Conservation (phyloP, 2,329 filamentous ascomycete genomes). For the Epichloe aotearoae region DNA sequence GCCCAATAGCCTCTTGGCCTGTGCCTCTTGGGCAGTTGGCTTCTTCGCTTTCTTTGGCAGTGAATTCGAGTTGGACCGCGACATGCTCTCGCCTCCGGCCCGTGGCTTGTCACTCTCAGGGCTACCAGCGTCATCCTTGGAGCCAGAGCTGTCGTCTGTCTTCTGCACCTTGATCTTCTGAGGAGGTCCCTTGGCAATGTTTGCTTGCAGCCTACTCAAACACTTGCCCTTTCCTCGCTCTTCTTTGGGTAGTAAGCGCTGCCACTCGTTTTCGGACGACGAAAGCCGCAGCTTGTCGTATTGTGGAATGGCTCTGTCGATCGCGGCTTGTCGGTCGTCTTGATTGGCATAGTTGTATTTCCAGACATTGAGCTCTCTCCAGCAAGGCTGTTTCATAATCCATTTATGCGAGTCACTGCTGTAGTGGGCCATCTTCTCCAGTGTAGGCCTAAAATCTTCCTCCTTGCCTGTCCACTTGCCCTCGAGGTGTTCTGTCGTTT, state of each 20-base stretch:
- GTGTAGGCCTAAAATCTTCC: constrained; percentile 38
- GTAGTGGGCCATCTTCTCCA: constrained; percentile 46
- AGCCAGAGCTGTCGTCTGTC: constrained; percentile 31
- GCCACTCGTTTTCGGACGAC: constrained; percentile 45
- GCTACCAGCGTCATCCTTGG: constrained; percentile 24
- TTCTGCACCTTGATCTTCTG: constrained; percentile 37
- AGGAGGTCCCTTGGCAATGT: constrained; percentile 39
- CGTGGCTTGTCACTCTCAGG: constrained; percentile 17
- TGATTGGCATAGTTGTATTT: constrained; percentile 42
- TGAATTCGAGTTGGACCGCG: constrained; percentile 38
- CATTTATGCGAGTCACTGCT: constrained; percentile 36
- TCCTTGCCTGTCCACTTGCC: constrained; percentile 37
- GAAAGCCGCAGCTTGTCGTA: constrained; percentile 47
- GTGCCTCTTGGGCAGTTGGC: constrained; percentile 35
- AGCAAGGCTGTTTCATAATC: constrained; percentile 42
- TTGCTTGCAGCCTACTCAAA: constrained; percentile 47
- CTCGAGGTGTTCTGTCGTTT: constrained; percentile 34
- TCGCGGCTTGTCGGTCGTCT: constrained; percentile 43
- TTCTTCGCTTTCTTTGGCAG: constrained; percentile 43
- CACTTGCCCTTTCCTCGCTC: constrained; percentile 46
- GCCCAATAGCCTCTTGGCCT: constrained; percentile 40
- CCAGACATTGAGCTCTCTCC: constrained; percentile 53
- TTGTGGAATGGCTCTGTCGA: constrained; percentile 46
- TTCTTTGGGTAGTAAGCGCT: constrained; percentile 42
- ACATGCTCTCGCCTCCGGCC: constrained; percentile 29